These are phyloP conservation scores for Scleromitrula shiraiana DNA, from an alignment of 2,329 filamentous ascomycete species.

Conservation along the genomic window DNA sequence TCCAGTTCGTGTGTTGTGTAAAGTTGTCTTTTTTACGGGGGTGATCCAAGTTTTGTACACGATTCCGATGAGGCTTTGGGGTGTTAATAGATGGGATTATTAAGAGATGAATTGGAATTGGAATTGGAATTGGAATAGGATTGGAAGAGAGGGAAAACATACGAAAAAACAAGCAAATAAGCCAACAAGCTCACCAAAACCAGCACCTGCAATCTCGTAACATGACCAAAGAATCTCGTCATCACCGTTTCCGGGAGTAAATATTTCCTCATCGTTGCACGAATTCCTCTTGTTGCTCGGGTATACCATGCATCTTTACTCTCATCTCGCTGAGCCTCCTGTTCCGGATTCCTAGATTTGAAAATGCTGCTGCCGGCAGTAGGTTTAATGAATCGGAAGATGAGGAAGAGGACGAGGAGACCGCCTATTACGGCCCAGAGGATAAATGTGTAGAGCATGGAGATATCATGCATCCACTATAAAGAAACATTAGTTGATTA, in stretches of 20 bases:
- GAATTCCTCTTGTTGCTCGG: constrained; percentile 16
- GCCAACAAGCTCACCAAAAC: constrained; percentile 48
- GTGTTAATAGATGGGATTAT: no score
- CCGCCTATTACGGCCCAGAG: constrained; percentile 46
- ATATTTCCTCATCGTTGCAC: constrained; percentile 28
- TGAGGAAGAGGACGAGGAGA: constrained; percentile 36
- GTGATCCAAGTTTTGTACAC: constrained; percentile 62
- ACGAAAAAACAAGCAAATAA: constrained; percentile 62
- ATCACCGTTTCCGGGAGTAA: constrained; percentile 54
- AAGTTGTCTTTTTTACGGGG: constrained; percentile 48
- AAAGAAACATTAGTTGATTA: neutral
- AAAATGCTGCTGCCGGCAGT: constrained; percentile 15
- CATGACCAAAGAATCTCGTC: constrained; percentile 56
- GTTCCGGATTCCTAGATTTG: constrained; percentile 8
- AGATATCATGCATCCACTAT: constrained; percentile 39
- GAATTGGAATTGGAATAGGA: constrained; percentile 2
- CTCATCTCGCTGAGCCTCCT: constrained; percentile 9
- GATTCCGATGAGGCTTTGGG: constrained; percentile 51
- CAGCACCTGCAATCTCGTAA: constrained; percentile 59
- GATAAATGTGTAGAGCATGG: constrained; percentile 49
- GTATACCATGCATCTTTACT: constrained; percentile 17
- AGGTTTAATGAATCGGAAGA: constrained; percentile 29
- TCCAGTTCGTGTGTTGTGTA: constrained; percentile 56
- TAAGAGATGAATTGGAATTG: neutral
- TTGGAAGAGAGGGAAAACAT: constrained; percentile 15